Evolutionary conservation across 169 alveolate species (phyloP), one percentile per base, ranked within the genome.

Genomic region (Eimeria necatrix): DNA sequence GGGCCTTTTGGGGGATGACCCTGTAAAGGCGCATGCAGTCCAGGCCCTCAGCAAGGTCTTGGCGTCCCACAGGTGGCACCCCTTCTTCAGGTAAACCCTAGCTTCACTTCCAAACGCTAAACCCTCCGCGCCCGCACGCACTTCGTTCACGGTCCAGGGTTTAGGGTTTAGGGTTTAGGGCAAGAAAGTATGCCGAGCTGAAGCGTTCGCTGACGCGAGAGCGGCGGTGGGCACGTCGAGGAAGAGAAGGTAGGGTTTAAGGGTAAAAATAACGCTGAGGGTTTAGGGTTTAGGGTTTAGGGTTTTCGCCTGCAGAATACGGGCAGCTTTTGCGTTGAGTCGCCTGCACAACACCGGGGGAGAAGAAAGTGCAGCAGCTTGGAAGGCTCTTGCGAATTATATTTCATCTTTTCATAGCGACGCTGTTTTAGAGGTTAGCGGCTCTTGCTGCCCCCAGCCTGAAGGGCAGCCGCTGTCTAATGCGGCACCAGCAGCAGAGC

Each of bases 21-120:
- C 73, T 8, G 86, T 88, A 18, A 61, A 32, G 16, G 48, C 85
- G 24, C 86, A 88, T 53, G 94, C 94, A 20, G 87, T 70, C 26
- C 41, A 70, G 24, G 86, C 94, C 56, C 94, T 93, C 61, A 48
- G 70, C 59, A 53, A 53, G 10, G 93, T 93, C n/a, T 64, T 93
- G n/a, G 70, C 87, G 8, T 49, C 46, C 20, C 96, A 93, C 85
- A 78, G 96, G 8, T 93, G 89, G 86, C 96, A 93, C 24, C 96
- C 96, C 48, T 60, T 83, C 59, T 61, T 93, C 24, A 7, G 96
- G 96, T 93, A 56, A 0, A 4, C 70, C 7, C 10, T 3, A 74
- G 24, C 49, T 3, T 24, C 7, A 6, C 2, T 41, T 56, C 26
- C 7, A 26, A 18, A 74, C 49, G 59, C 24, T 12, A 74, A 18